Evolutionary conservation across 1,139 yeast species (phyloP), one percentile per base, ranked within the genome.

Genomic region (Yamadazyma dushanensis): DNA sequence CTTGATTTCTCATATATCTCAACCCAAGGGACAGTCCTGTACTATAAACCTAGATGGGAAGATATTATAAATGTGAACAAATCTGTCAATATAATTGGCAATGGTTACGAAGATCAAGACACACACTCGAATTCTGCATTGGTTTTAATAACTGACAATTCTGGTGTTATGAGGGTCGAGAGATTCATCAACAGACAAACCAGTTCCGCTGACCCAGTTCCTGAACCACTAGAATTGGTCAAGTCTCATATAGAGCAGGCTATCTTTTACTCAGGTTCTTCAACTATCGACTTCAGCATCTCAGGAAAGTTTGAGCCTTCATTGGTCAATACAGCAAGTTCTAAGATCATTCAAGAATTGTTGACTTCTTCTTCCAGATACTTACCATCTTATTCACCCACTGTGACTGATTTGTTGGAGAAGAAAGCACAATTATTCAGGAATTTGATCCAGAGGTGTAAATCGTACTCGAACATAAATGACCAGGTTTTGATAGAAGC

Each of bases 171-270:
- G 26, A 66, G 80, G 41, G 58, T 87, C 10, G 88, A 82, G 47
- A 54, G 75, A 33, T 75, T 71, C 38, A 43, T 51, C 3, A 59
- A 49, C 42, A 38, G 16, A 3, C 24, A 21, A 6, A 7, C 3
- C 2, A 16, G 10, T 6, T 8, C 35, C n/a, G 18, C 8, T 7
- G 28, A 19, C 3, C 23, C 29, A 3, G 13, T 20, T 7, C 38
- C 27, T 6, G 56, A 54, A 28, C 64, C 70, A 1, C 45, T 66
- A 3, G 58, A 69, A 5, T 65, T 78, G 38, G 68, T 83, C 31
- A 83, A 82, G 52, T 75, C 88, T 0, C 88, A 80, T 46, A 74
- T 89, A 18, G 94, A 84, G 49, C 97, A 89, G 57, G 95, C 88
- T 0, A 76, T 89, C 1, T 83, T 80, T 49, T 83, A 70, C 47